phyloP scores from a whole-genome alignment of 345 rosid genomes.

The Tarenaya hassleriana region DNA sequence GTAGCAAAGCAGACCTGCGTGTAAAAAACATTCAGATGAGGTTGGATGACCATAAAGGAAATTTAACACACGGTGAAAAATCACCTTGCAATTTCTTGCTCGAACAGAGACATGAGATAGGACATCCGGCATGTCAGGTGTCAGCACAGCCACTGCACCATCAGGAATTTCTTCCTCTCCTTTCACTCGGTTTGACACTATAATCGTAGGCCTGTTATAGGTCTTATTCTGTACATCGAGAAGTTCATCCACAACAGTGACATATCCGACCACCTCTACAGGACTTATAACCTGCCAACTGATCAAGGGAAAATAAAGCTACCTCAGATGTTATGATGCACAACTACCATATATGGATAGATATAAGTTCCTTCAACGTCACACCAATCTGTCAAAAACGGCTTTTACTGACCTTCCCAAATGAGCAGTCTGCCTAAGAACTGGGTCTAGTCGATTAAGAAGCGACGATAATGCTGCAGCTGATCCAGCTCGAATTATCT shows the following conservation, averaged over 20 bases:
- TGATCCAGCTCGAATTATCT: constrained; percentile 95
- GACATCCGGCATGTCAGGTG: constrained; percentile 99
- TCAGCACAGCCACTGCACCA: constrained; percentile 93
- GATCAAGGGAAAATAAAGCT: constrained; percentile 32
- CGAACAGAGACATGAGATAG: constrained; percentile 98
- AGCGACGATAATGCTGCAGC: constrained; percentile 84
- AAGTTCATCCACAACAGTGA: constrained; percentile 74
- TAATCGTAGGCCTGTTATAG: constrained; percentile 67
- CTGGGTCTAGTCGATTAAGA: constrained; percentile 89
- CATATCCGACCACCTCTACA: constrained; percentile 79
- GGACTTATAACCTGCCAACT: constrained; percentile 99
- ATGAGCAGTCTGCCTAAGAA: constrained; percentile 87
- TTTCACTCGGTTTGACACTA: constrained; percentile 85
- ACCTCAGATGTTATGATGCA: constrained; percentile 24
- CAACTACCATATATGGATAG: constrained; percentile 9
- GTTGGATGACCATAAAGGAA: constrained; percentile 18
- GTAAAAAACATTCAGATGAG: constrained; percentile 16
- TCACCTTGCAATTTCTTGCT: constrained; percentile 96
- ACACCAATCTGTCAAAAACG: constrained; percentile 1
- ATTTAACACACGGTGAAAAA: constrained; percentile 18
- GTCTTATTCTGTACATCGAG: constrained; percentile 80
- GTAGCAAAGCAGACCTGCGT: constrained; percentile 97
- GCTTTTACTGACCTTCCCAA: constrained; percentile 73
- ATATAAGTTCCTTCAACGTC: constrained; percentile 15
- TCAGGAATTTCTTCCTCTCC: constrained; percentile 99